These are phyloP conservation scores for Tagetes patula DNA, from an alignment of 129 eudicot genomes.

Conservation along the genomic window DNA sequence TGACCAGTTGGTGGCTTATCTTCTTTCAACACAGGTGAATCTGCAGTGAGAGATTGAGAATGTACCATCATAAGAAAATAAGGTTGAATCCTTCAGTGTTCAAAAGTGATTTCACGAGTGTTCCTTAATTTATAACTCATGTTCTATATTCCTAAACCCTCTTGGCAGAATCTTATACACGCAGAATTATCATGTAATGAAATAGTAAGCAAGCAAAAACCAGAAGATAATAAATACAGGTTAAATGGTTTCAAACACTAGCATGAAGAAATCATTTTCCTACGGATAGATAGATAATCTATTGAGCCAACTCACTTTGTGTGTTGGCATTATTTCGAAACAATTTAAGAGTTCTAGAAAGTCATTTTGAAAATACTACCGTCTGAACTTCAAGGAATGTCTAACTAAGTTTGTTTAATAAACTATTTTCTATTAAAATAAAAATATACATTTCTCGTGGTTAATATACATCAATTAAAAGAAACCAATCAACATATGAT, in stretches of 20 bases:
- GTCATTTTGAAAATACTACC: background rate
- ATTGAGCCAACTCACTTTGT: background rate
- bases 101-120: background rate
- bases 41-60: slow-evolving; percentile 24
- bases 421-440: background rate
- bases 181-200: background rate
- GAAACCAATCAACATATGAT: background rate
- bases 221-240: background rate
- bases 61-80: slow-evolving; percentile 16
- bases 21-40: slow-evolving; percentile 26
- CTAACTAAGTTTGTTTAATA: background rate
- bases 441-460: background rate
- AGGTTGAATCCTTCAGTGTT: background rate
- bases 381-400: slow-evolving; percentile 3
- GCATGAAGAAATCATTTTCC: background rate
- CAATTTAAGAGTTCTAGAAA: background rate
- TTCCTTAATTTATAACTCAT: background rate
- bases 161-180: background rate
- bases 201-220: background rate
- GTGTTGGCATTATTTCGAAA: background rate
- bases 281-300: background rate
- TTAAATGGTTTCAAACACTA: background rate
- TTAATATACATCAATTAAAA: background rate
- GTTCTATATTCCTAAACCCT: background rate
- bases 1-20: slow-evolving; percentile 36